Percentiles rank a stretch among this genome's conserved stretches.
These are phyloP conservation scores for Aspergillus cristatus DNA, from an alignment of 495 filamentous ascomycete genomes.

Conservation along the genomic window DNA sequence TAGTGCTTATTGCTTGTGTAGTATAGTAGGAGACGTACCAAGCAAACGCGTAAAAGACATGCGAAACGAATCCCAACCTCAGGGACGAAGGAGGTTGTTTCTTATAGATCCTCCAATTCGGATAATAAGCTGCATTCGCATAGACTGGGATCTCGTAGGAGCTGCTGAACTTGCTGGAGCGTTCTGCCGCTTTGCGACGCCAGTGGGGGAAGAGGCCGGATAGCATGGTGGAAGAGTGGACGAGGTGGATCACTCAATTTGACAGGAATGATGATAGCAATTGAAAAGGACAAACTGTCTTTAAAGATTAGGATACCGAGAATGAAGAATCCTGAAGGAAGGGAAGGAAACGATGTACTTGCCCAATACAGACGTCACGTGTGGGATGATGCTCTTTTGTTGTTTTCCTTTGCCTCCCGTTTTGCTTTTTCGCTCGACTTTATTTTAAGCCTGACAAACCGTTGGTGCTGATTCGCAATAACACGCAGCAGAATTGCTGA, in stretches of 20 bases:
- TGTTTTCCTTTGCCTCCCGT: background rate
- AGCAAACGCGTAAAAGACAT: slow-evolving; percentile 88
- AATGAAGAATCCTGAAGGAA: no score
- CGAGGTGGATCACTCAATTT: no score
- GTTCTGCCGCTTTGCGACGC: slow-evolving; percentile 19
- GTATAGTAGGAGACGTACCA: slow-evolving; percentile 29
- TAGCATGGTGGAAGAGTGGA: slow-evolving; percentile 6
- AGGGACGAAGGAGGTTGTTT: slow-evolving; percentile 70
- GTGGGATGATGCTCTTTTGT: slow-evolving; percentile 2
- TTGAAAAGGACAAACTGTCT: no score
- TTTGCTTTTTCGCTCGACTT: slow-evolving; percentile 3
- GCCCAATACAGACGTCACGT: slow-evolving; percentile 10
- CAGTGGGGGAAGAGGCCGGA: slow-evolving; percentile 19
- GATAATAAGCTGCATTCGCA: slow-evolving; percentile 80
- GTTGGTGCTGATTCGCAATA: no score
- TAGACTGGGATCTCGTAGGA: slow-evolving; percentile 35
- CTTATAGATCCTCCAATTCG: slow-evolving; percentile 73
- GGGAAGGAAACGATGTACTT: slow-evolving; percentile 1
- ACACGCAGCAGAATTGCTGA: no score
- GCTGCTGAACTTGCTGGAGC: slow-evolving; percentile 15
- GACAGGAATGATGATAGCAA: no score
- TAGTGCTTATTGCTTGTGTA: background rate
- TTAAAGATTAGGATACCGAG: no score
- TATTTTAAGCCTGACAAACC: no score
- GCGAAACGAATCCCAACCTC: slow-evolving; percentile 58